Base-by-base conservation (phyloP, 1,284 basidiomycete genomes). In the Microbotryum violaceum region DNA sequence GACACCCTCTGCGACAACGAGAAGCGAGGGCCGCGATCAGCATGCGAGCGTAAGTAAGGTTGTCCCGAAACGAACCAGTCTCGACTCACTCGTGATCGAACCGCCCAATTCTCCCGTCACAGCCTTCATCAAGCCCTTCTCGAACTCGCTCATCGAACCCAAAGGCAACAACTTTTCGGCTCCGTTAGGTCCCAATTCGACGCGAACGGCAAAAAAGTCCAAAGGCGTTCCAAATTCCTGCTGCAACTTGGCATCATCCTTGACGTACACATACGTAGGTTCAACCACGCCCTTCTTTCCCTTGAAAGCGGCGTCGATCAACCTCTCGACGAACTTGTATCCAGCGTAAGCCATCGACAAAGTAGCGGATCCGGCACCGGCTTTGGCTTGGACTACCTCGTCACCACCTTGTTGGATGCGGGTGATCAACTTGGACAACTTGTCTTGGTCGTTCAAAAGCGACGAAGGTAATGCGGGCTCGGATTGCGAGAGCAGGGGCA, bases 391-490 rank as follows among this genome's bases (percentile, higher is more conserved):
- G 75, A 92, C 90, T 71, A 91, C 89, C 80, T 92, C 88, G 75
- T 92, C 90, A 75, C 90, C 90, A 71, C 94, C 94, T 74, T 90
- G 97, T 78, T 97, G 94, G 75, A 97, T 94, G 70, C 91, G 86
- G 70, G 92, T 81, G 61, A 91, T 80, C 61, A 96, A 81, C 27
- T 81, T 79, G 56, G 84, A 82, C 61, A 71, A 52, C 68, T 72
- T 72, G 72, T 79, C 72, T 75, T 69, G 71, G 76, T 83, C 74
- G 72, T 80, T 75, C 73, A 86, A 70, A 71, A 81, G 77, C 59
- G 76, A 75, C 23, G 81, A 71, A 44, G 86, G 85, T 54, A 88
- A 80, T 20, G 85, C 79, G 74, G 88, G 86, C 37, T 85, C 82
- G 27, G 88, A 85, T 79, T 97, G 92, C 42, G 92, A 97, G 71